phyloP scores from a whole-genome alignment of 768 basidiomycete species.

The Cystobasidium onofrii region DNA sequence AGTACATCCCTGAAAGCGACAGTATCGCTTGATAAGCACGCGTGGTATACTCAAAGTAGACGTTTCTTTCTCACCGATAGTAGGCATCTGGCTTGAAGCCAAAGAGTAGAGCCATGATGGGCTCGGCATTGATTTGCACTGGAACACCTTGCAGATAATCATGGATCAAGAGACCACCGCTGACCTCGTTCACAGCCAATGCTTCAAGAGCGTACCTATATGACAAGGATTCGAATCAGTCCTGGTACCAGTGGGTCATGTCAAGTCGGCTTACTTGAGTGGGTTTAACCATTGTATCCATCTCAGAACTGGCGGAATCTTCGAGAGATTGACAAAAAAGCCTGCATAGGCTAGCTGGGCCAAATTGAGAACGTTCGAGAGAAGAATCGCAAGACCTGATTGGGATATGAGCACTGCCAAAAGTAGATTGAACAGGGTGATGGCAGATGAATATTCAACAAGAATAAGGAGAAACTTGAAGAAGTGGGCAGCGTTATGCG shows the following conservation, averaged over 20 bases:
- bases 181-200: constrained; percentile 82
- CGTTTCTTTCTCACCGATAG: constrained; percentile 54
- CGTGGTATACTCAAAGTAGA: not conserved
- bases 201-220: constrained; percentile 52
- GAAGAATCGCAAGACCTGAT: constrained; percentile 79
- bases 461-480: constrained; percentile 93
- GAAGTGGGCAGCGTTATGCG: constrained; percentile 66
- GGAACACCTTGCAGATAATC: constrained; percentile 74
- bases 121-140: constrained; percentile 63
- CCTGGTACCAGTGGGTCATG: not conserved
- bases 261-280: constrained; percentile 50
- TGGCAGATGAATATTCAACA: constrained; percentile 70
- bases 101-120: constrained; percentile 87
- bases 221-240: constrained; percentile 33
- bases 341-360: constrained; percentile 49
- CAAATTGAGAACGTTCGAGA: constrained; percentile 54
- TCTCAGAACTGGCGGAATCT: constrained; percentile 79
- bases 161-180: constrained; percentile 72
- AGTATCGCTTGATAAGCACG: not conserved
- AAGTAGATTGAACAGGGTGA: constrained; percentile 90
- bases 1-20: constrained; percentile 57
- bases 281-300: constrained; percentile 91
- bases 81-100: constrained; percentile 75
- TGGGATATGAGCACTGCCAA: constrained; percentile 74
- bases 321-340: constrained; percentile 42